Evolutionary conservation across 371 early-diverging fungal species (phyloP), one percentile per base, ranked within the genome.

Genomic region (Coemansia sp.): DNA sequence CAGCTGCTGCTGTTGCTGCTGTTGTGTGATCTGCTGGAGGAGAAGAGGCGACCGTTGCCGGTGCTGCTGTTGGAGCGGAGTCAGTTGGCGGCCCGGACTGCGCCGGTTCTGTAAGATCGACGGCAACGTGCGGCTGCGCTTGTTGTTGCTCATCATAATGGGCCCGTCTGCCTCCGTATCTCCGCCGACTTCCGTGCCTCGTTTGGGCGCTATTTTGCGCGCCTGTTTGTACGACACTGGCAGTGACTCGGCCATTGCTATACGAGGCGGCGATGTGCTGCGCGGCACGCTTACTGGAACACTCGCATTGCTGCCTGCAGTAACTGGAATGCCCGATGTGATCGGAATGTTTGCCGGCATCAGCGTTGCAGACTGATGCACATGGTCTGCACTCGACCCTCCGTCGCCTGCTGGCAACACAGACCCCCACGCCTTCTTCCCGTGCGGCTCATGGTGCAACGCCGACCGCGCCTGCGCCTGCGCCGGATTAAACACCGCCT

Each of bases 121-220:
- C 3, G 73, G 63, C 58, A 81, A 65, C 15, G 74, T 75, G 63
- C 68, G 73, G 40, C 67, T 70, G 48, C 66, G 80, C 60, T 66
- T 78, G 65, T 65, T 67, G 28, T 52, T 63, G 54, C 61, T 69
- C 66, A 76, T 76, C 77, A 58, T 82, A 64, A n/a, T 65, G 58
- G 58, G 77, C 51, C 49, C 69, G 66, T 60, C 77, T 44, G 17
- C 44, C 40, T 15, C 32, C 52, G 19, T 15, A 12, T 21, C 60
- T 2, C 11, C 21, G 49, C 19, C 24, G 23, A 41, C 68, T 1
- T 70, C 81, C 56, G 19, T 65, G 53, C 62, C 82, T 65, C 63
- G 83, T 79, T 57, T 81, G 60, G 58, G 84, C 63, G 63, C 84
- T 65, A 63, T 84, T 72, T 51, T 73, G 78, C 61, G 83, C 19